phyloP scores from a whole-genome alignment of 805 yeast genomes.

The Candida hungchunana region DNA sequence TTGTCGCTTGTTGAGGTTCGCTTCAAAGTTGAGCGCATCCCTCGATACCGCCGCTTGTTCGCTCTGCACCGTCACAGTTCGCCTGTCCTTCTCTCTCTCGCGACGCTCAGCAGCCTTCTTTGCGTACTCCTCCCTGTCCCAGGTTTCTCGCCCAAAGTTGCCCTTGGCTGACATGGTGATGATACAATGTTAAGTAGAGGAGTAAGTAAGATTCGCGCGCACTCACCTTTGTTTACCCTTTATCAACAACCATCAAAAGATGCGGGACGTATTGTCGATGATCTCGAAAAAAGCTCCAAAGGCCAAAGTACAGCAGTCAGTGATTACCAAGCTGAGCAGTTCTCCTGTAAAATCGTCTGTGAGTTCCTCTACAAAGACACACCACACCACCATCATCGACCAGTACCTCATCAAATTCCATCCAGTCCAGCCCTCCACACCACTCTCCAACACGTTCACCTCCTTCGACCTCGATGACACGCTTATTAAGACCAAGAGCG shows the following conservation, averaged over 20 bases:
- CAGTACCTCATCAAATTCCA: conserved; percentile 41
- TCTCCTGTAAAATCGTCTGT: no score
- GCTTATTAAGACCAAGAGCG: conserved; percentile 60
- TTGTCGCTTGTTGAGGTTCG: conserved; percentile 31
- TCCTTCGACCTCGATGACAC: conserved; percentile 89
- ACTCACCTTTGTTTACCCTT: no score
- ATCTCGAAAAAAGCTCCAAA: conserved; percentile 11
- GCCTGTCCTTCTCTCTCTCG: conserved; percentile 17
- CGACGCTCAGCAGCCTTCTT: conserved; percentile 36
- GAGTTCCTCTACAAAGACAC: conserved; percentile 17
- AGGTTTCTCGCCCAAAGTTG: conserved; percentile 57
- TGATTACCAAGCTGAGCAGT: no score
- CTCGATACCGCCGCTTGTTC: conserved; percentile 10
- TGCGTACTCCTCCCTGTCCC: conserved; percentile 69
- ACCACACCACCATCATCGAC: conserved; percentile 31
- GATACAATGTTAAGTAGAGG: no score
- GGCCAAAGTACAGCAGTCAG: neutral
- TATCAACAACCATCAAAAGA: conserved; percentile 1
- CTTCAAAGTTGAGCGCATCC: conserved; percentile 22
- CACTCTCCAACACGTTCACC: conserved; percentile 35
- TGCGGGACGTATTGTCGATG: conserved; percentile 17
- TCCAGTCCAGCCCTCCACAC: conserved; percentile 27
- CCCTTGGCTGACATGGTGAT: conserved; percentile 12
- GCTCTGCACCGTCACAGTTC: conserved; percentile 11
- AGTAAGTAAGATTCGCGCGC: no score